A percentile compares a stretch with the other conserved stretches of the same genome.
These are phyloP conservation scores for Amanita pseudoporphyria DNA, from an alignment of 768 basidiomycete species.

Conservation along the genomic window DNA sequence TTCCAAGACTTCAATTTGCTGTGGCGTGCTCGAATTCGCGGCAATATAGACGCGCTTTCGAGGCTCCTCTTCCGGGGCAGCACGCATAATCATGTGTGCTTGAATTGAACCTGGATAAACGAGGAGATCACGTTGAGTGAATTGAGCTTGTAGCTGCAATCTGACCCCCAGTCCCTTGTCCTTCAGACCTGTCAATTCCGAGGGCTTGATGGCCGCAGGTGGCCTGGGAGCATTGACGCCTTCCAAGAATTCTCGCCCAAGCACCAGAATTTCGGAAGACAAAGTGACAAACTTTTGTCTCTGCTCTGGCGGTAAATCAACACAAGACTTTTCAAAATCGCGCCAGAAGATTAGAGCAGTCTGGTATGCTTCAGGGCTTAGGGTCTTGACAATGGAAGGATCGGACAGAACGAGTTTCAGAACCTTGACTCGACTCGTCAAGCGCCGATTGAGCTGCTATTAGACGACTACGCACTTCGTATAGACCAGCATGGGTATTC, in stretches of 20 bases:
- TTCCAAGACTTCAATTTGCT: constrained; percentile 74
- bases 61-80: constrained; percentile 77
- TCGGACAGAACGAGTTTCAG: constrained; percentile 64
- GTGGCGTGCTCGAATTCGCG: constrained; percentile 62
- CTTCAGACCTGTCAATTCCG: constrained; percentile 63
- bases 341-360: constrained; percentile 92
- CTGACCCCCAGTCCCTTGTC: constrained; percentile 71
- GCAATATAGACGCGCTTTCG: constrained; percentile 78
- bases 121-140: constrained; percentile 64
- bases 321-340: constrained; percentile 97
- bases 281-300: constrained; percentile 80
- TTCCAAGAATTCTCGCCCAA: constrained; percentile 80
- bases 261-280: constrained; percentile 80
- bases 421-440: constrained; percentile 35
- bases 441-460: constrained; percentile 10
- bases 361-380: constrained; percentile 67
- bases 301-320: constrained; percentile 71
- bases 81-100: constrained; percentile 89
- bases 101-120: constrained; percentile 84
- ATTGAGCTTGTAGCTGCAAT: constrained; percentile 65
- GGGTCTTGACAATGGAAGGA: constrained; percentile 50
- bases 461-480: constrained; percentile 53
- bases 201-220: constrained; percentile 57
- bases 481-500: constrained; percentile 88
- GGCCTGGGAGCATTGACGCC: constrained; percentile 54